Percentiles rank a stretch among this genome's conserved stretches.
Conservation (phyloP, 2,329 filamentous ascomycete species). For the Trichoderma koningiopsis region DNA sequence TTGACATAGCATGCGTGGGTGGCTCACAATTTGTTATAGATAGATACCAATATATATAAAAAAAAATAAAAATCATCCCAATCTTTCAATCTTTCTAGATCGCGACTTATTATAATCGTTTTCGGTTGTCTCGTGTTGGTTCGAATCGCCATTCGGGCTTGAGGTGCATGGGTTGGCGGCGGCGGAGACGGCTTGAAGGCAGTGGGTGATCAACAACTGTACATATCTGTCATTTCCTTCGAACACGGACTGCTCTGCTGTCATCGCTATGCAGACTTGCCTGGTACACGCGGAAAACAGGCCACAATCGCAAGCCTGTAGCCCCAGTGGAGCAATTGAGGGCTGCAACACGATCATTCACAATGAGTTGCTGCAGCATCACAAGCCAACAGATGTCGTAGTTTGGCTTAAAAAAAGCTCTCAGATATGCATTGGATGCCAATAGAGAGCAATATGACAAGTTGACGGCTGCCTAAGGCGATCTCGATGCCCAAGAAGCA, state of each 20-base stretch:
- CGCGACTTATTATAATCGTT: not conserved
- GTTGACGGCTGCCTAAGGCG: not conserved
- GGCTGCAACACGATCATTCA: constrained; percentile 8
- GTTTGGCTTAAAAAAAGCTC: constrained; percentile 24
- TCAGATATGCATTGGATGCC: constrained; percentile 29
- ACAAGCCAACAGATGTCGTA: constrained; percentile 28
- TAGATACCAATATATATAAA: not conserved
- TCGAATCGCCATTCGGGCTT: not conserved
- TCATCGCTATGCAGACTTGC: not conserved
- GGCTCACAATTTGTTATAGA: not conserved
- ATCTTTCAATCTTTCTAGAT: not conserved
- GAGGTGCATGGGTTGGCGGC: not conserved
- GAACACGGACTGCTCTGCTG: not conserved
- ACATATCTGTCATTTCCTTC: not conserved
- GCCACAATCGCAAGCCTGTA: not conserved
- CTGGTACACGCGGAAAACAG: not conserved
- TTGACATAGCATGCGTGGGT: not conserved
- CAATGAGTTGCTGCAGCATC: not conserved
- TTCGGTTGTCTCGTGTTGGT: not conserved
- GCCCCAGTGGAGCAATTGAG: not conserved
- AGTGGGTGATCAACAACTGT: not conserved
- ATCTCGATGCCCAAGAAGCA: not conserved
- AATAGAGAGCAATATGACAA: constrained; percentile 7
- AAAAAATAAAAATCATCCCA: not conserved
- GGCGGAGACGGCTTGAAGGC: not conserved